These are phyloP conservation scores for Paramecium caudatum DNA, from an alignment of 73 alveolate species.

Conservation along the genomic window DNA sequence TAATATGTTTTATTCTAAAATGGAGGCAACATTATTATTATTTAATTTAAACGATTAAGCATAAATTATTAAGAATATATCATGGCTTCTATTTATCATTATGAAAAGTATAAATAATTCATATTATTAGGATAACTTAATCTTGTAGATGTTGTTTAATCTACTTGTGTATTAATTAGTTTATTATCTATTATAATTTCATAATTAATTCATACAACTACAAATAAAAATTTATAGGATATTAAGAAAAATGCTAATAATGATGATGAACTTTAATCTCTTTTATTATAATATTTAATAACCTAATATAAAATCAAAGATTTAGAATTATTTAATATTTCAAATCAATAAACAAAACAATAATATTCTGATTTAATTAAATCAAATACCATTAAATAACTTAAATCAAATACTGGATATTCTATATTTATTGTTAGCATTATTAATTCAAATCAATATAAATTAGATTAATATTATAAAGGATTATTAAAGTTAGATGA, in stretches of 20 bases:
- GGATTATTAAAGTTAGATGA: neutral
- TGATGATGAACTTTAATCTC: neutral
- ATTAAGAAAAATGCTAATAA: neutral
- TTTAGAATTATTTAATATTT: neutral
- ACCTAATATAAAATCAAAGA: slow-evolving; percentile 34
- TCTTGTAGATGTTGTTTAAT: slow-evolving; percentile 28
- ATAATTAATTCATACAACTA: neutral
- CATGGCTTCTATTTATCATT: slow-evolving; percentile 45
- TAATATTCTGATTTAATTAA: slow-evolving; percentile 31
- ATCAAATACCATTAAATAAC: slow-evolving; percentile 4
- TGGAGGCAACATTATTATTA: slow-evolving; percentile 11
- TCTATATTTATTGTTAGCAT: slow-evolving; percentile 21
- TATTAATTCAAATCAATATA: slow-evolving; percentile 60
- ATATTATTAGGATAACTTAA: slow-evolving; percentile 8
- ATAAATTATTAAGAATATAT: neutral
- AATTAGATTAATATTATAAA: slow-evolving; percentile 49
- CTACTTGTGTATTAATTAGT: slow-evolving; percentile 1
- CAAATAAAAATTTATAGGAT: neutral
- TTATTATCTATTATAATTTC: neutral
- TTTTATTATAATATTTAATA: neutral
- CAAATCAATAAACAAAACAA: neutral
- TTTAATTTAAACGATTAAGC: slow-evolving; percentile 11
- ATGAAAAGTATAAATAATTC: slow-evolving; percentile 43
- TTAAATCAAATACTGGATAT: neutral
- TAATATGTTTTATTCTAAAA: slow-evolving; percentile 30